Conservation (phyloP, 345 rosid species). For the Cardamine chenopodiifolia region DNA sequence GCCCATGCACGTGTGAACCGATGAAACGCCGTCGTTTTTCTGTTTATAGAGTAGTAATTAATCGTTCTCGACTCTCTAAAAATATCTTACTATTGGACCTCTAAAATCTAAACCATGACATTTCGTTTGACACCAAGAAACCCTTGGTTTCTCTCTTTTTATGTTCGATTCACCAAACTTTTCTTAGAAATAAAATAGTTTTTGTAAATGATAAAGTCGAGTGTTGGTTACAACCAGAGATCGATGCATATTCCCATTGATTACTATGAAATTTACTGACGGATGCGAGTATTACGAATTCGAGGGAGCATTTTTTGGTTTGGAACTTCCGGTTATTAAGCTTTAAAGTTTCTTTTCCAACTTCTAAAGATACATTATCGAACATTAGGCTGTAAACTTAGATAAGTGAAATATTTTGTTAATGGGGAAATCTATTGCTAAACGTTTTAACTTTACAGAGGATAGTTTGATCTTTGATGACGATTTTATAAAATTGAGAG, state of each 20-base stretch:
- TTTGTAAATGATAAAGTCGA: not conserved
- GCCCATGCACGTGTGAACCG: constrained; percentile 4
- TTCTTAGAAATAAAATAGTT: not conserved
- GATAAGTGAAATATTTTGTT: too few relatives aligned
- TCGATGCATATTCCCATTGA: not conserved
- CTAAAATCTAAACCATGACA: not conserved
- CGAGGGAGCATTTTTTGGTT: not conserved
- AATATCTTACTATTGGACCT: too few relatives aligned
- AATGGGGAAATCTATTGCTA: not conserved
- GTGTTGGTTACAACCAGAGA: not conserved
- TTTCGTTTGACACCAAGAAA: not conserved
- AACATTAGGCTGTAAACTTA: too few relatives aligned
- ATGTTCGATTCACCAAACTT: not conserved
- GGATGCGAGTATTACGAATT: not conserved
- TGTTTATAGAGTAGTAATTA: not conserved
- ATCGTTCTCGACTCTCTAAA: not conserved
- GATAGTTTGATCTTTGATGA: not conserved
- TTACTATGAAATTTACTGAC: not conserved
- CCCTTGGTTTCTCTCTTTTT: not conserved
- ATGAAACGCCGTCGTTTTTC: not conserved
- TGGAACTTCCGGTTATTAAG: not conserved
- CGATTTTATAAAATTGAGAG: not conserved
- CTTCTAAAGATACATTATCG: not conserved
- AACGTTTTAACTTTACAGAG: not conserved
- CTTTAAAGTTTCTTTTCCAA: not conserved